Conservation (phyloP, 2,329 filamentous ascomycete genomes). For the Triangularia verruculosa region DNA sequence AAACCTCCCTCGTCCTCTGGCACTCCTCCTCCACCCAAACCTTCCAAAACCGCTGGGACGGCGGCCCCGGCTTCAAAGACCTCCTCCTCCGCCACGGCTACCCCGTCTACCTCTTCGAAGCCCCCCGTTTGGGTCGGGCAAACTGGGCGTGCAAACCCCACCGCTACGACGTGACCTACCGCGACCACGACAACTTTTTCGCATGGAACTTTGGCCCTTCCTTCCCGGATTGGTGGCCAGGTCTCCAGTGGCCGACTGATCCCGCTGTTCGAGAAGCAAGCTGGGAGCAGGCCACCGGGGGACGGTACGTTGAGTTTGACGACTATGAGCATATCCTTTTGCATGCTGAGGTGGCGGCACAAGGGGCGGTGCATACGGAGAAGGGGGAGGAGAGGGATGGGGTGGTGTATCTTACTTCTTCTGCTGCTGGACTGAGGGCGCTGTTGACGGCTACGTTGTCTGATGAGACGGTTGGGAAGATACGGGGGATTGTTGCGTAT, state of each 20-base stretch:
- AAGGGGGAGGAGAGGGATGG: slow-evolving; percentile 20
- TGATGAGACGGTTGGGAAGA: slow-evolving; percentile 36
- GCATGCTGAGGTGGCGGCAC: slow-evolving; percentile 34
- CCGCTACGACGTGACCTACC: slow-evolving; percentile 32
- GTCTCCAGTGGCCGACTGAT: slow-evolving; percentile 36
- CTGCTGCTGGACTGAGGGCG: slow-evolving; percentile 35
- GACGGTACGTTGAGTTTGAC: slow-evolving; percentile 38
- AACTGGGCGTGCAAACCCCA: slow-evolving; percentile 37
- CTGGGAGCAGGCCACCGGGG: slow-evolving; percentile 36
- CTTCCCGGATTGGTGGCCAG: slow-evolving; percentile 34
- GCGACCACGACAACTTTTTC: slow-evolving; percentile 35
- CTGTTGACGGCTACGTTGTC: slow-evolving; percentile 34
- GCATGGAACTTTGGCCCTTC: slow-evolving; percentile 38
- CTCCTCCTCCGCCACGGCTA: slow-evolving; percentile 38
- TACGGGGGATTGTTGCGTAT: slow-evolving; percentile 33
- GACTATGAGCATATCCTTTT: slow-evolving; percentile 33
- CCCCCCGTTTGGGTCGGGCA: slow-evolving; percentile 36
- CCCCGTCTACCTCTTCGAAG: slow-evolving; percentile 40
- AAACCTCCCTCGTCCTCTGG: slow-evolving; percentile 38
- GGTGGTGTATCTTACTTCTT: slow-evolving; percentile 37
- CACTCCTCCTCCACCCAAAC: slow-evolving; percentile 38
- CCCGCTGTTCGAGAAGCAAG: slow-evolving; percentile 20
- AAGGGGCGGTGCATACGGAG: slow-evolving; percentile 35
- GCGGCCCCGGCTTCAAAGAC: slow-evolving; percentile 40
- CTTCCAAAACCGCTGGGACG: slow-evolving; percentile 39